Percentiles rank a stretch among this genome's conserved stretches.
Evolutionary conservation across 768 basidiomycete genomes (phyloP).

Genomic region (Cystobasidium tubakii): DNA sequence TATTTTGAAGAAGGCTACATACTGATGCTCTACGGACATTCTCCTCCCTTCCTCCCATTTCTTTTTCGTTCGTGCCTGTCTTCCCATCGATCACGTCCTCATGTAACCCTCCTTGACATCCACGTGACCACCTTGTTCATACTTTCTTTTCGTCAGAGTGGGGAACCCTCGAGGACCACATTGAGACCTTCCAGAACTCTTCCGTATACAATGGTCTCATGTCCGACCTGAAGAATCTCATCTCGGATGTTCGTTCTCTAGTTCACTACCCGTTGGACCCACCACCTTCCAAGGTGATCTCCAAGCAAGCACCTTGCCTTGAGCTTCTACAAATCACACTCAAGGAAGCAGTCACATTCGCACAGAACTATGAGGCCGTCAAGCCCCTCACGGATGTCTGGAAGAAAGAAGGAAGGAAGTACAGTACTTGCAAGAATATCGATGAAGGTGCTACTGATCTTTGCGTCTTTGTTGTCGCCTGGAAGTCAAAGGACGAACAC

Average conservation of each 20-base stretch:
- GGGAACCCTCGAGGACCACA: background rate
- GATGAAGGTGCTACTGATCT: conserved; percentile 7
- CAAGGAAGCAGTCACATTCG: background rate
- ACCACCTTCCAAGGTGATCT: background rate
- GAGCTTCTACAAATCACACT: conserved; percentile 1
- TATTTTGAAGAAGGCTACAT: too few species aligned
- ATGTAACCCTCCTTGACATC: too few species aligned
- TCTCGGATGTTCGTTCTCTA: background rate
- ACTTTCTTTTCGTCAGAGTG: background rate
- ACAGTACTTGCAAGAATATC: background rate
- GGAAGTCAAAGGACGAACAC: background rate
- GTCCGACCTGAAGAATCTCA: background rate
- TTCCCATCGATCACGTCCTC: too few species aligned
- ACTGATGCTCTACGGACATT: too few species aligned
- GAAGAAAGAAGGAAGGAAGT: background rate
- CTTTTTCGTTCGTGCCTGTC: too few species aligned
- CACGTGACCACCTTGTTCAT: background rate
- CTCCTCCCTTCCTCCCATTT: too few species aligned
- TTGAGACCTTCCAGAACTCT: background rate
- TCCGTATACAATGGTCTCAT: background rate
- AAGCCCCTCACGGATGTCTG: background rate
- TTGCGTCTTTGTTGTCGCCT: background rate
- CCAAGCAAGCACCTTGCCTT: background rate
- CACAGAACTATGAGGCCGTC: background rate
- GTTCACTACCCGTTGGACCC: background rate